Evolutionary conservation across 2,329 filamentous ascomycete species (phyloP).

Genomic region (Immersiporthe knoxdaviesiana): DNA sequence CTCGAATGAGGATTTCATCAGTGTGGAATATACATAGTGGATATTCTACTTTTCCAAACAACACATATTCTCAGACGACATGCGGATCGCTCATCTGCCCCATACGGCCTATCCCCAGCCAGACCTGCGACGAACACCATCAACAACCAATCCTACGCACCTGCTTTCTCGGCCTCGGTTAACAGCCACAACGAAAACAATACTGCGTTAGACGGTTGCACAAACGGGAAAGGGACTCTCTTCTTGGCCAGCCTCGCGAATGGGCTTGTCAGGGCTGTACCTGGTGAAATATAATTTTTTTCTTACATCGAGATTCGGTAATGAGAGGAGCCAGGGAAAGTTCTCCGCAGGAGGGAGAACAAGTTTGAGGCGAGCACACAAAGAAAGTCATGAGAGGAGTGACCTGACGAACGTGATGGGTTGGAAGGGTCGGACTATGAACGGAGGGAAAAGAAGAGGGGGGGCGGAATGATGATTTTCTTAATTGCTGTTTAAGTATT

Average conservation of each 20-base stretch:
- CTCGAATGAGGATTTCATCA: slow-evolving; percentile 9
- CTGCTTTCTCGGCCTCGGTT: slow-evolving; percentile 9
- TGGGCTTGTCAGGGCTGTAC: slow-evolving; percentile 14
- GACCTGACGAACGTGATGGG: slow-evolving; percentile 15
- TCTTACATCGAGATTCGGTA: slow-evolving; percentile 25
- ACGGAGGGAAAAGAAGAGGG: not conserved
- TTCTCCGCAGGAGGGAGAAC: slow-evolving; percentile 4
- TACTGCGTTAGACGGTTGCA: slow-evolving; percentile 11
- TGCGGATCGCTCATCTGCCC: slow-evolving; percentile 3
- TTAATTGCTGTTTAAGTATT: slow-evolving; percentile 19
- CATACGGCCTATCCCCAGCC: slow-evolving; percentile 16
- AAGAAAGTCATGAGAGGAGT: slow-evolving; percentile 9
- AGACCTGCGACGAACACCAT: slow-evolving; percentile 1
- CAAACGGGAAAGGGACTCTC: not conserved
- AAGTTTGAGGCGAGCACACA: slow-evolving; percentile 20
- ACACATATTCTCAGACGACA: slow-evolving; percentile 15
- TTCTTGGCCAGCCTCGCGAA: slow-evolving; percentile 21
- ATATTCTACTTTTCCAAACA: slow-evolving; percentile 22
- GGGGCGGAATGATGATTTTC: slow-evolving; percentile 3
- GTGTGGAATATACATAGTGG: slow-evolving; percentile 25
- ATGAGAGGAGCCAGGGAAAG: slow-evolving; percentile 8
- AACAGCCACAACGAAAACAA: slow-evolving; percentile 14
- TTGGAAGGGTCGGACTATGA: slow-evolving; percentile 4
- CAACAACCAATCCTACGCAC: slow-evolving; percentile 7
- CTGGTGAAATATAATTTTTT: slow-evolving; percentile 21